Evolutionary conservation across 139 green algal species (phyloP).

Genomic region (Haematococcus lacustris): DNA sequence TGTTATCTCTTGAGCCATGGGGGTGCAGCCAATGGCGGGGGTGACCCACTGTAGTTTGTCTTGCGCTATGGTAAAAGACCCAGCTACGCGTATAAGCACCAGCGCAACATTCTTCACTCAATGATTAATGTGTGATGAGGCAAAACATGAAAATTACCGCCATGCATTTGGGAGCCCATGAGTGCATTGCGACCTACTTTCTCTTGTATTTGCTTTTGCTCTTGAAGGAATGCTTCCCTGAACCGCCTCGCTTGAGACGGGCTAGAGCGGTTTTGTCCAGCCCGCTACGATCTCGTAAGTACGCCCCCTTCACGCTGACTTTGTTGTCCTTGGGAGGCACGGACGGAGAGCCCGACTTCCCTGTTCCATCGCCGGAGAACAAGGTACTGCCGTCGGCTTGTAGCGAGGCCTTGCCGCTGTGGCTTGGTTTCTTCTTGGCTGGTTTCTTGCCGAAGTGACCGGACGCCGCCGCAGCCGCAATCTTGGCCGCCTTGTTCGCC

Average conservation of each 20-base stretch:
- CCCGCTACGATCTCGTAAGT: conserved; percentile 3
- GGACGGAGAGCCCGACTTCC: conserved; percentile 2
- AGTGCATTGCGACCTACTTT: no score
- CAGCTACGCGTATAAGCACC: no score
- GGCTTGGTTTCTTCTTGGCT: conserved; percentile 25
- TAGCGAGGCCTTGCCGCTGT: no score
- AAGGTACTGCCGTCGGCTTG: conserved; percentile 11
- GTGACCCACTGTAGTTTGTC: no score
- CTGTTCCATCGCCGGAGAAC: conserved; percentile 42
- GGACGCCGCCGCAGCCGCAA: conserved; percentile 43
- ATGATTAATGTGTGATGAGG: no score
- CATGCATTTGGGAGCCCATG: no score
- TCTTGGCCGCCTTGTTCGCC: conserved; percentile 43
- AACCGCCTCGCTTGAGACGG: conserved; percentile 49
- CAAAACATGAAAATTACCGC: no score
- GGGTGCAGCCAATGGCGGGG: no score
- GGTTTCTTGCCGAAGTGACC: conserved; percentile 24
- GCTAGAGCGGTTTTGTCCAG: conserved; percentile 43
- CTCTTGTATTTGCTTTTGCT: conserved; percentile 65
- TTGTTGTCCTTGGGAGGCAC: background rate
- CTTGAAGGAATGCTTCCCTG: conserved; percentile 69
- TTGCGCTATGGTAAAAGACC: no score
- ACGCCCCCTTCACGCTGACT: background rate
- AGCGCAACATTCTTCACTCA: no score
- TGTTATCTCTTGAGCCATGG: no score